Percentiles rank a stretch among this genome's conserved stretches.
Evolutionary conservation across 805 yeast genomes (phyloP).

Genomic region (Barnettozyma sp.): DNA sequence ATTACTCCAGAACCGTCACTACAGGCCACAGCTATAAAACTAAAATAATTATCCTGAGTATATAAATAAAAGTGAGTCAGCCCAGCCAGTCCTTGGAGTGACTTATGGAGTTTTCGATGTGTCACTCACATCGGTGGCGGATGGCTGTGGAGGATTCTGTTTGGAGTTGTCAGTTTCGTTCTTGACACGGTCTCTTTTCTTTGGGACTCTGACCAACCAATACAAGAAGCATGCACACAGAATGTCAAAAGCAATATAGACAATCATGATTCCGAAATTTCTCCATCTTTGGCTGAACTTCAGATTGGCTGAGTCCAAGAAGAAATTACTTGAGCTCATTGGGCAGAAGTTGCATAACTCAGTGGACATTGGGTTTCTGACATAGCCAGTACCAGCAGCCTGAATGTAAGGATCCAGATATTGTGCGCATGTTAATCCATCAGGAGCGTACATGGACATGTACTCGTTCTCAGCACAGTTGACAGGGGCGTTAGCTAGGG

Average conservation of each 20-base stretch:
- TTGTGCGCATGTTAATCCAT: slow-evolving; percentile 49
- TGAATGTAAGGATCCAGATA: slow-evolving; percentile 36
- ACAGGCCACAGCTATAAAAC: no score
- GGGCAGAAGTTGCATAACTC: slow-evolving; percentile 54
- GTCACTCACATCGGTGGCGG: neutral
- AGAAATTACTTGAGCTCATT: slow-evolving; percentile 48
- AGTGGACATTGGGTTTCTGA: slow-evolving; percentile 28
- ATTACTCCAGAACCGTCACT: no score
- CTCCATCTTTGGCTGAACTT: slow-evolving; percentile 52
- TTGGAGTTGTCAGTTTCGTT: neutral
- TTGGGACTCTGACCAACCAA: slow-evolving; percentile 66
- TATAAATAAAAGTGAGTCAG: neutral
- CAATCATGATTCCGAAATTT: slow-evolving; percentile 51
- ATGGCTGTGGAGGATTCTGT: neutral
- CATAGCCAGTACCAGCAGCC: slow-evolving; percentile 24
- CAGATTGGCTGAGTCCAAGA: slow-evolving; percentile 38
- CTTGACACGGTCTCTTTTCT: slow-evolving; percentile 36
- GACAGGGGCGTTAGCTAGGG: slow-evolving; percentile 43
- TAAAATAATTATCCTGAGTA: neutral
- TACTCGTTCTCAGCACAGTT: slow-evolving; percentile 43
- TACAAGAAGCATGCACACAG: slow-evolving; percentile 38
- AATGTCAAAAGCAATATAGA: slow-evolving; percentile 34
- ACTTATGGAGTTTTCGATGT: neutral
- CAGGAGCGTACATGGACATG: slow-evolving; percentile 42
- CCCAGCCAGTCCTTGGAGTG: neutral